Percentiles rank a stretch among this genome's conserved stretches.
phyloP scores from a whole-genome alignment of 805 yeast genomes.

The Kodamaea laetipori region DNA sequence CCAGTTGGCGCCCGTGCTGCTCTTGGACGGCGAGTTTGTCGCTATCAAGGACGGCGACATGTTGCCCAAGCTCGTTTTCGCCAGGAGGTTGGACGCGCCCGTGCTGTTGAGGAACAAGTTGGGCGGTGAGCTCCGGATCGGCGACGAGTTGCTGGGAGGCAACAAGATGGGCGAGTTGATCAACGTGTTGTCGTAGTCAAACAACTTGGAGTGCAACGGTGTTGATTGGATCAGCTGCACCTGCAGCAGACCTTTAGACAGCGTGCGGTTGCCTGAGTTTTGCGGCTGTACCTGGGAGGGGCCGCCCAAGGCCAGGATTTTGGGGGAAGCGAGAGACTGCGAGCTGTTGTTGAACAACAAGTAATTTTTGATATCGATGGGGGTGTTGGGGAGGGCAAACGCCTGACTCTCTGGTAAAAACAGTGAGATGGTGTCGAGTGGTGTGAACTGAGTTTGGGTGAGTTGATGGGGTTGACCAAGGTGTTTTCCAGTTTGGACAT shows the following conservation, averaged over 20 bases:
- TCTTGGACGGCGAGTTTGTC: slow-evolving; percentile 8
- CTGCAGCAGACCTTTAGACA: slow-evolving; percentile 9
- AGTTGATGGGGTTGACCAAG: slow-evolving; percentile 11
- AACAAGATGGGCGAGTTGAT: slow-evolving; percentile 24
- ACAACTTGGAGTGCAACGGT: slow-evolving; percentile 20
- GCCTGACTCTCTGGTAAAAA: slow-evolving; percentile 5
- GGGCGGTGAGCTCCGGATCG: slow-evolving; percentile 26
- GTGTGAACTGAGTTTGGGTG: neutral
- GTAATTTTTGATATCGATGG: slow-evolving; percentile 22
- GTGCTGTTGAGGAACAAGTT: slow-evolving; percentile 21
- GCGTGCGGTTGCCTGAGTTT: slow-evolving; percentile 12
- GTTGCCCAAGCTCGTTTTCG: slow-evolving; percentile 8
- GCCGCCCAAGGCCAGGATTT: slow-evolving; percentile 8
- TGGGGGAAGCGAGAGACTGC: slow-evolving; percentile 21
- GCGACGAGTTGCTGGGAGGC: slow-evolving; percentile 20
- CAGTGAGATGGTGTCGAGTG: slow-evolving; percentile 10
- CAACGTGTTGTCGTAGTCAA: slow-evolving; percentile 18
- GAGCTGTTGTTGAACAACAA: slow-evolving; percentile 21
- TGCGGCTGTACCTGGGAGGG: slow-evolving; percentile 14
- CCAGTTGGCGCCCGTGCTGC: slow-evolving; percentile 17
- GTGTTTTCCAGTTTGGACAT: neutral
- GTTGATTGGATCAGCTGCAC: slow-evolving; percentile 12
- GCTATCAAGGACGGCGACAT: slow-evolving; percentile 16
- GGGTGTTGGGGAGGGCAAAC: slow-evolving; percentile 6
- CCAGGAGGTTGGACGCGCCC: slow-evolving; percentile 3